phyloP scores from a whole-genome alignment of 2,329 filamentous ascomycete genomes.

The Diaporthe capsici region DNA sequence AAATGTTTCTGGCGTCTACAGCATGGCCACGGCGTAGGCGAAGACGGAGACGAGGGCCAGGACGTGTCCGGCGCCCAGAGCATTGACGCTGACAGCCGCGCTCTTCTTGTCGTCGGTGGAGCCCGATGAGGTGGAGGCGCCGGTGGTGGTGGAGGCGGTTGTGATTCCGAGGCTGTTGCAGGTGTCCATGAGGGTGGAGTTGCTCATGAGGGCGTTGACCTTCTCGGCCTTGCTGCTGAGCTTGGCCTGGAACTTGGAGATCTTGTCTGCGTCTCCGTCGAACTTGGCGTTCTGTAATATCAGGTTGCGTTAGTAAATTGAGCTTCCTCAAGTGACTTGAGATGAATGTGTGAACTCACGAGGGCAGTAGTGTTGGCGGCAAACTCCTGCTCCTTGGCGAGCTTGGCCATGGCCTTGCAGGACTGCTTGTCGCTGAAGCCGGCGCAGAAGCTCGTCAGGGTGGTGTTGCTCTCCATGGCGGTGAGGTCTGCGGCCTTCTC shows the following conservation, averaged over 20 bases:
- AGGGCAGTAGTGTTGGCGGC: constrained; percentile 51
- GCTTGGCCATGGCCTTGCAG: constrained; percentile 43
- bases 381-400: constrained; percentile 44
- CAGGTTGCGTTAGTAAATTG: not conserved
- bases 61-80: constrained; percentile 33
- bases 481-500: constrained; percentile 44
- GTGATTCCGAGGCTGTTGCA: constrained; percentile 41
- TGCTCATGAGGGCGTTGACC: constrained; percentile 50
- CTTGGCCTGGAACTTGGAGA: constrained; percentile 52
- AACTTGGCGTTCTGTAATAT: constrained; percentile 48
- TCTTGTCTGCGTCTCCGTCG: constrained; percentile 53
- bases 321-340: not conserved
- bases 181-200: constrained; percentile 51
- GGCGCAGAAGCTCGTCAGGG: constrained; percentile 47
- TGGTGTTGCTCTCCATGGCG: constrained; percentile 46
- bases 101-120: constrained; percentile 19
- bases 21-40: constrained; percentile 35
- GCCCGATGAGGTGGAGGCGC: not conserved
- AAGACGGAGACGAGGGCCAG: constrained; percentile 31
- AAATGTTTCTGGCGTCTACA: not conserved
- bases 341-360: constrained; percentile 19
- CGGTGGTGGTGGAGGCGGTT: constrained; percentile 17
- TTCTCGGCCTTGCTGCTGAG: constrained; percentile 47
- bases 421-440: constrained; percentile 38
- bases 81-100: constrained; percentile 24